phyloP scores from a whole-genome alignment of 2,329 filamentous ascomycete species.

The Ophiostoma fasciatum region DNA sequence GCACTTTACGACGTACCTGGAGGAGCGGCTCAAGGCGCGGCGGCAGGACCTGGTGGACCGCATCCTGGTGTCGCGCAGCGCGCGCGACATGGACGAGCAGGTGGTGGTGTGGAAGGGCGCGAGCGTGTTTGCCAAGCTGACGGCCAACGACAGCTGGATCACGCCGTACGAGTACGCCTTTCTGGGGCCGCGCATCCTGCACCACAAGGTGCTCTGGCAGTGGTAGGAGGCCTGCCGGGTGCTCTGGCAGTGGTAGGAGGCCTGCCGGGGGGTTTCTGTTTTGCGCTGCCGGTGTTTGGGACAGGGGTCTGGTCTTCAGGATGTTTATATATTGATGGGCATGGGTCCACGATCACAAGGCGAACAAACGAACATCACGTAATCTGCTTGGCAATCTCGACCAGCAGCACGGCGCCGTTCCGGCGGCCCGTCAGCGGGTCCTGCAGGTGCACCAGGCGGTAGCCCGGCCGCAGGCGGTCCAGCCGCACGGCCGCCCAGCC shows the following conservation, averaged over 20 bases:
- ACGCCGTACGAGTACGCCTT: constrained; percentile 76
- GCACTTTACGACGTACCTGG: constrained; percentile 66
- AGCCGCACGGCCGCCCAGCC: constrained; percentile 83
- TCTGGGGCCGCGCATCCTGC: constrained; percentile 64
- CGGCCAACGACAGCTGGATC: constrained; percentile 93
- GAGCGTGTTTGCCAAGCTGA: constrained; percentile 85
- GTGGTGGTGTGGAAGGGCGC: constrained; percentile 98
- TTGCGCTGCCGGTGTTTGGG: not conserved
- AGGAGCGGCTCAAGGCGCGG: constrained; percentile 61
- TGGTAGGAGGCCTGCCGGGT: constrained; percentile 34
- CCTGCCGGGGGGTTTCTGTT: constrained; percentile 31
- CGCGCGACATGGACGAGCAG: constrained; percentile 88
- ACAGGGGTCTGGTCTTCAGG: too few species aligned
- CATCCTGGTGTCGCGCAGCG: constrained; percentile 53
- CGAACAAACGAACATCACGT: not conserved
- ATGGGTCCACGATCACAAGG: too few species aligned
- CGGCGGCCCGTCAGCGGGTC: constrained; percentile 47
- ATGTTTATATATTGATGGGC: too few species aligned
- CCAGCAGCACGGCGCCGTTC: constrained; percentile 55
- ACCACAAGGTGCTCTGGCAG: constrained; percentile 61
- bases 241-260: constrained; percentile 40
- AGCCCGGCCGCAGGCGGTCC: constrained; percentile 62
- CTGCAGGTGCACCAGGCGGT: constrained; percentile 62
- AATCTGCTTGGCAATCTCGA: constrained; percentile 53
- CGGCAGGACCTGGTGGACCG: constrained; percentile 44